phyloP scores from a whole-genome alignment of 257 asterid genomes.

The Nicotiana otophora region DNA sequence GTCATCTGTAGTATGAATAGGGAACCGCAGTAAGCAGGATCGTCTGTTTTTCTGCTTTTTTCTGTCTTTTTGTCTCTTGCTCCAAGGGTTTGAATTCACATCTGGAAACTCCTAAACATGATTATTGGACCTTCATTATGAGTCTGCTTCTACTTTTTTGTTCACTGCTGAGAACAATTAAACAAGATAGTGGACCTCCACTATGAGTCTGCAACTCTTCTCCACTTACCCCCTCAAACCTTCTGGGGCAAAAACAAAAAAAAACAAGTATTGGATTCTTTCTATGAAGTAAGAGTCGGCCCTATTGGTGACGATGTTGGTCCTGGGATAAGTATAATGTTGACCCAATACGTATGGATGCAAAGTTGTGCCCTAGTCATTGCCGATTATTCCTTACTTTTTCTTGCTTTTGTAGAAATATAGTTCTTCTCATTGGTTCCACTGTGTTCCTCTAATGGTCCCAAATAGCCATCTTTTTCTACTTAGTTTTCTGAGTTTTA shows the following conservation, averaged over 20 bases:
- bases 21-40: neutral
- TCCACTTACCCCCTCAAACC: neutral
- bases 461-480: neutral
- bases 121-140: neutral
- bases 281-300: neutral
- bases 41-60: neutral
- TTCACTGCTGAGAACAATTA: neutral
- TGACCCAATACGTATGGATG: neutral
- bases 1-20: neutral
- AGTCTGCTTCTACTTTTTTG: neutral
- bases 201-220: neutral
- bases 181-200: neutral
- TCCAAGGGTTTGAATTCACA: neutral
- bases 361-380: neutral
- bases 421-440: neutral
- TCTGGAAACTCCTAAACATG: neutral
- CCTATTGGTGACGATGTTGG: neutral
- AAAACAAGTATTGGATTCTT: neutral
- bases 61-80: neutral
- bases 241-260: neutral
- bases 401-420: neutral
- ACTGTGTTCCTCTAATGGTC: neutral
- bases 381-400: neutral
- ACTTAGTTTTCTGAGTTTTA: neutral
- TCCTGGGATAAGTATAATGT: neutral